Conservation (phyloP, 495 filamentous ascomycete species). For the Tuber melanosporum region DNA sequence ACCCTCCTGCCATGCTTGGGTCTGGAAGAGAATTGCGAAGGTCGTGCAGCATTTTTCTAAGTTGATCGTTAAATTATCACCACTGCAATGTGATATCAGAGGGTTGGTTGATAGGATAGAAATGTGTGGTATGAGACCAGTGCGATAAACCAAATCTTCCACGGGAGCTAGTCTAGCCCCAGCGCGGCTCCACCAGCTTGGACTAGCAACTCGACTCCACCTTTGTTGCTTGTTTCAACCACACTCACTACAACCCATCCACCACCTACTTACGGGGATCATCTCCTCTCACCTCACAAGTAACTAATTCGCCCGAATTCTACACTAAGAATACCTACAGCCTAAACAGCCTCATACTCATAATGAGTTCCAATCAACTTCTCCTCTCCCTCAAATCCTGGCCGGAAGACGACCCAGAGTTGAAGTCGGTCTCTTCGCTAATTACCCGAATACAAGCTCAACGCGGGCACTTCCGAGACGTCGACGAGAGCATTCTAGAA, state of each 20-base stretch:
- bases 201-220: background rate
- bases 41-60: background rate
- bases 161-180: background rate
- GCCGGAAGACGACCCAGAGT: constrained; percentile 50
- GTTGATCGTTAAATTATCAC: background rate
- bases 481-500: constrained; percentile 34
- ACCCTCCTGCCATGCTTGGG: background rate
- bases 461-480: constrained; percentile 61
- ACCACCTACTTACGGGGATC: background rate
- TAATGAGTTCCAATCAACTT: constrained; percentile 25
- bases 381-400: constrained; percentile 60
- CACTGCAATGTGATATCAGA: background rate
- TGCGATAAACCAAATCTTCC: background rate
- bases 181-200: background rate
- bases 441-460: constrained; percentile 68
- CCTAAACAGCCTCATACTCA: constrained; percentile 9
- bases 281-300: background rate
- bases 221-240: constrained; percentile 1
- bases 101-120: background rate
- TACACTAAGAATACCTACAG: constrained; percentile 4
- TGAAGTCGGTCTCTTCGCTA: constrained; percentile 60
- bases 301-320: background rate
- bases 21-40: background rate
- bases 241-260: background rate
- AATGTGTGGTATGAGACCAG: background rate